A percentile compares a stretch with the other conserved stretches of the same genome.
phyloP scores from a whole-genome alignment of 768 basidiomycete genomes.

The Suillus bovinus region DNA sequence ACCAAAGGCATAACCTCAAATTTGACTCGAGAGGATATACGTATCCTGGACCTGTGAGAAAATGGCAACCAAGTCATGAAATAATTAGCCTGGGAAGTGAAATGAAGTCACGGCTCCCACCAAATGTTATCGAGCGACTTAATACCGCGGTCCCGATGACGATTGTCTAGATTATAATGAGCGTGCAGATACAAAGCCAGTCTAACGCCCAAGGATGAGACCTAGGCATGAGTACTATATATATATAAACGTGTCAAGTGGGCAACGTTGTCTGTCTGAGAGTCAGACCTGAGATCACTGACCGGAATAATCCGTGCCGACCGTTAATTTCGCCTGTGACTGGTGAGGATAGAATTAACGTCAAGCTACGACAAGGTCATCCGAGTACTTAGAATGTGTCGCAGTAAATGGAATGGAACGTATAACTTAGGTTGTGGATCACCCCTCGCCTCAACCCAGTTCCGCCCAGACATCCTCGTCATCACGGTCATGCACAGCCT shows the following conservation, averaged over 20 bases:
- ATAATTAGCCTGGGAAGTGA: not conserved
- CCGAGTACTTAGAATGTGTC: not conserved
- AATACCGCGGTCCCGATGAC: not conserved
- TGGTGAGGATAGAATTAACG: not conserved
- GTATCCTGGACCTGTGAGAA: conserved; percentile 7
- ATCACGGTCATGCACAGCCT: conserved; percentile 58
- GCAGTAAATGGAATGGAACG: not conserved
- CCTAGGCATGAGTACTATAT: not conserved
- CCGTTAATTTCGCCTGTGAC: not conserved
- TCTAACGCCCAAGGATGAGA: not conserved
- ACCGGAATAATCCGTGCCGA: not conserved
- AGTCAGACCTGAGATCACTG: not conserved
- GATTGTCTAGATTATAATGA: not conserved
- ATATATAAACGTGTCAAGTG: not conserved
- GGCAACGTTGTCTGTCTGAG: not conserved
- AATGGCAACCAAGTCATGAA: conserved; percentile 1
- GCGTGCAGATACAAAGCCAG: not conserved
- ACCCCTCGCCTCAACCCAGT: conserved; percentile 40
- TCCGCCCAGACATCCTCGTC: conserved; percentile 73
- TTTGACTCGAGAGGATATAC: not conserved
- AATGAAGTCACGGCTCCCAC: conserved; percentile 1
- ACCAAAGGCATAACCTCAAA: not conserved
- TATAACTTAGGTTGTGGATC: conserved; percentile 1
- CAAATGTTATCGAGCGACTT: not conserved
- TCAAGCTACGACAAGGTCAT: not conserved